Conservation (phyloP, 345 rosid genomes). For the Hibiscus syriacus region DNA sequence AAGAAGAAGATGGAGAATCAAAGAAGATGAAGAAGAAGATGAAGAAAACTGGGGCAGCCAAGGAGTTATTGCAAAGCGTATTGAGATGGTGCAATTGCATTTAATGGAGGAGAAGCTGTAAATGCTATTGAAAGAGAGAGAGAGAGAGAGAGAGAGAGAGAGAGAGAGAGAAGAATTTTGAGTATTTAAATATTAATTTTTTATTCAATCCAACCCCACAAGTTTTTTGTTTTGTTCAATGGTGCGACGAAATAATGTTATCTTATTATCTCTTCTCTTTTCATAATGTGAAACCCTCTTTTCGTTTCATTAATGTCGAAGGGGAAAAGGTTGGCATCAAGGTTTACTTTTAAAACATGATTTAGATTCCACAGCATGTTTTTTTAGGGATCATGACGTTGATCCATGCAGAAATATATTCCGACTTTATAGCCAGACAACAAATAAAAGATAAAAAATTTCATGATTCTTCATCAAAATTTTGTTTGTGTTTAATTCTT, state of each 20-base stretch:
- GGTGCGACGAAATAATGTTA: slow-evolving; percentile 26
- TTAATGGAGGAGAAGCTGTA: slow-evolving; percentile 49
- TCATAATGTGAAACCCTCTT: background rate
- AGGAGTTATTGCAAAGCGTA: slow-evolving; percentile 63
- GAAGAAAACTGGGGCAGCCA: slow-evolving; percentile 26
- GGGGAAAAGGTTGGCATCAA: background rate
- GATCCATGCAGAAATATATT: background rate
- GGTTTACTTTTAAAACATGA: background rate
- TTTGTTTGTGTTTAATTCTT: background rate
- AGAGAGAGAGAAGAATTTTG: slow-evolving; percentile 5
- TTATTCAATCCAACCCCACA: no score
- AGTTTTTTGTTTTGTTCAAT: background rate
- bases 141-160: background rate
- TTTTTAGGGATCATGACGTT: background rate
- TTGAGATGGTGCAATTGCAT: slow-evolving; percentile 70
- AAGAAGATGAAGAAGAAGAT: background rate
- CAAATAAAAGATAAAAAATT: background rate
- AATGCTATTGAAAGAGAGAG: slow-evolving; percentile 12
- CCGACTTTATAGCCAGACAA: background rate
- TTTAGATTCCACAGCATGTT: slow-evolving; percentile 2
- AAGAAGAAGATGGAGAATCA: background rate
- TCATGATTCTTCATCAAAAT: background rate
- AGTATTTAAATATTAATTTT: slow-evolving; percentile 4
- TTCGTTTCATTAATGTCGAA: background rate
- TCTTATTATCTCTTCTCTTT: no score